phyloP scores from a whole-genome alignment of 2,329 filamentous ascomycete species.

The Coniochaeta sp. region DNA sequence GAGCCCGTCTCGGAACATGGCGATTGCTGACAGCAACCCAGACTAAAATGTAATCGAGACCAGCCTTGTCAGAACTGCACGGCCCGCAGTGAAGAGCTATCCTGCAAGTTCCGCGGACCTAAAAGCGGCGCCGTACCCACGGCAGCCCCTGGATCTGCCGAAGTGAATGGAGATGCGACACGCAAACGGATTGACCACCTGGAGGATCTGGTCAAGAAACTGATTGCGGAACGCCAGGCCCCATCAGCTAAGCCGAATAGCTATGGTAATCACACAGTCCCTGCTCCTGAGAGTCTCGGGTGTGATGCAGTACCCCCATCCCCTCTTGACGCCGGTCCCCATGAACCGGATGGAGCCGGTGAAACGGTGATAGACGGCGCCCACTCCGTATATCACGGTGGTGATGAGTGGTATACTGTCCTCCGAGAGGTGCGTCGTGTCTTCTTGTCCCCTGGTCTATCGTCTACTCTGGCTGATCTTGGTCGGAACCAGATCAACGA shows the following conservation, averaged over 20 bases:
- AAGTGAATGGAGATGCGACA: constrained; percentile 9
- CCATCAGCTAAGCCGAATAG: not conserved
- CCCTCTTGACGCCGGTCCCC: not conserved
- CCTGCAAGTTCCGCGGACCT: constrained; percentile 16
- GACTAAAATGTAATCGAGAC: constrained; percentile 20
- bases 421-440: constrained; percentile 14
- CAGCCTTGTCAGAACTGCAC: constrained; percentile 19
- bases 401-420: constrained; percentile 16
- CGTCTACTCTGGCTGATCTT: not conserved
- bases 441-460: not conserved
- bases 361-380: constrained; percentile 14
- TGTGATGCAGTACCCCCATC: not conserved
- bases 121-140: constrained; percentile 4
- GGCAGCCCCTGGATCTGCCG: not conserved
- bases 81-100: constrained; percentile 11
- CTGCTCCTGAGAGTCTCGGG: not conserved
- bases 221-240: constrained; percentile 9
- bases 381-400: constrained; percentile 15
- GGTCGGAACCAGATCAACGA: constrained; percentile 14
- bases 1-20: not conserved
- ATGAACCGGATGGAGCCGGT: constrained; percentile 1
- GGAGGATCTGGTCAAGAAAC: constrained; percentile 12
- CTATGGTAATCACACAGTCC: not conserved
- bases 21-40: constrained; percentile 5
- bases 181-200: constrained; percentile 14